Conservation (phyloP, 768 basidiomycete genomes). For the Lactarius indigo region DNA sequence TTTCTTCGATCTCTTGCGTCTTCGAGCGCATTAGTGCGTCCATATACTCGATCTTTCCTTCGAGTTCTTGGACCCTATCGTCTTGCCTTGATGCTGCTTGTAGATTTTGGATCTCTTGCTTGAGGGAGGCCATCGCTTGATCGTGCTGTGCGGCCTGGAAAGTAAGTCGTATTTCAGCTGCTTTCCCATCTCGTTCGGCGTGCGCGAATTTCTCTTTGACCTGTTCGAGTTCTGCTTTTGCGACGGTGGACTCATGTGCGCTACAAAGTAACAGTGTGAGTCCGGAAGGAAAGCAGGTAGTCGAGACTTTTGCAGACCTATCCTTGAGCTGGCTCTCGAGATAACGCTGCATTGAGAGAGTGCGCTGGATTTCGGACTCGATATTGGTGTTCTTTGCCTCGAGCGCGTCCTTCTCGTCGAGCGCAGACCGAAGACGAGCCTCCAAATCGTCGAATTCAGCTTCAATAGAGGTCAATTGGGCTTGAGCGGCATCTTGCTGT, state of each 20-base stretch:
- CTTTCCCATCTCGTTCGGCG: conserved; percentile 46
- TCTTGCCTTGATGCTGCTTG: conserved; percentile 54
- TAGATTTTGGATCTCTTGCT: conserved; percentile 51
- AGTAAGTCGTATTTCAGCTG: conserved; percentile 62
- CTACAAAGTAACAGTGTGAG: conserved; percentile 35
- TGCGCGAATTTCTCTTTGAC: conserved; percentile 37
- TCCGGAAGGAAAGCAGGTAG: not conserved
- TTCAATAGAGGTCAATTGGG: conserved; percentile 35
- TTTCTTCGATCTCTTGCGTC: conserved; percentile 77
- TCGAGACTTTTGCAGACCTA: conserved; percentile 39
- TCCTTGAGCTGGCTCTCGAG: conserved; percentile 63
- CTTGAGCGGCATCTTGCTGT: conserved; percentile 13
- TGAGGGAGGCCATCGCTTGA: conserved; percentile 55
- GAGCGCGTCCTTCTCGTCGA: conserved; percentile 49
- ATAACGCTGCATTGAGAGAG: conserved; percentile 55
- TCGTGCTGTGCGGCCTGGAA: conserved; percentile 65
- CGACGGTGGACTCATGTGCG: conserved; percentile 41
- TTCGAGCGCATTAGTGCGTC: conserved; percentile 67
- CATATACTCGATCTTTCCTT: conserved; percentile 72
- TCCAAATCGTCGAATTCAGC: conserved; percentile 43
- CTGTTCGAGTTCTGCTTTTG: conserved; percentile 30
- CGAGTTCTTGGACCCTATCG: conserved; percentile 52
- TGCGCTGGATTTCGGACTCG: conserved; percentile 63
- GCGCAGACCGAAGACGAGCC: conserved; percentile 35
- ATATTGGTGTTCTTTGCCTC: conserved; percentile 56